phyloP scores from a whole-genome alignment of 2,329 filamentous ascomycete genomes.

The Pseudocercospora crystallina region DNA sequence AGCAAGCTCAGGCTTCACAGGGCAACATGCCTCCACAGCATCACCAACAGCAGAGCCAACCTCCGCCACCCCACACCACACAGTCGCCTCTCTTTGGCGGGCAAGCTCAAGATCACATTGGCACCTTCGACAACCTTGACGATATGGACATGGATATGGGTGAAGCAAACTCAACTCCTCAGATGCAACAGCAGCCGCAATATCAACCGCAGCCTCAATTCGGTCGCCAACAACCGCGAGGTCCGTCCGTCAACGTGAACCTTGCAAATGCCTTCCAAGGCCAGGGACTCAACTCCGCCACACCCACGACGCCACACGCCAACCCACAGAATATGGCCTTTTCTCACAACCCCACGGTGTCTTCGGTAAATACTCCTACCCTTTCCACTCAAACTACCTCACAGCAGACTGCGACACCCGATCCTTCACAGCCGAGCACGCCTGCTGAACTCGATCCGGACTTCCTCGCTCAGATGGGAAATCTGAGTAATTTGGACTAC shows the following conservation, averaged over 20 bases:
- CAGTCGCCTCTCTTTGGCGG: slow-evolving; percentile 35
- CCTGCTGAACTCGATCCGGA: slow-evolving; percentile 68
- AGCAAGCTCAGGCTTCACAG: slow-evolving; percentile 32
- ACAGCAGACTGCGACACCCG: slow-evolving; percentile 60
- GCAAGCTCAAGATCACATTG: slow-evolving; percentile 33
- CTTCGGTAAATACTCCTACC: slow-evolving; percentile 93
- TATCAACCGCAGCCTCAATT: slow-evolving; percentile 52
- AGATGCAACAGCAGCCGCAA: slow-evolving; percentile 40
- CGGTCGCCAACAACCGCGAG: slow-evolving; percentile 54
- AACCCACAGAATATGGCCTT: slow-evolving; percentile 66
- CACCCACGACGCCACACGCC: slow-evolving; percentile 79
- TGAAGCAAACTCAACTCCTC: slow-evolving; percentile 66
- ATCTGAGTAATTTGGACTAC: slow-evolving; percentile 37
- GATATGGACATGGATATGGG: slow-evolving; percentile 99
- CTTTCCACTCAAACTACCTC: slow-evolving; percentile 73
- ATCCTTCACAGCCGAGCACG: slow-evolving; percentile 68
- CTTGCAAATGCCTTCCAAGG: slow-evolving; percentile 67
- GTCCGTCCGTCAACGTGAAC: slow-evolving; percentile 76
- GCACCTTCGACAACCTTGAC: slow-evolving; percentile 64
- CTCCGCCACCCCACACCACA: slow-evolving; percentile 11
- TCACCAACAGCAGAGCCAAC: slow-evolving; percentile 19
- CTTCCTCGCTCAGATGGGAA: slow-evolving; percentile 38
- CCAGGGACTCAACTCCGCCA: slow-evolving; percentile 78
- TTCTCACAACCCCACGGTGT: slow-evolving; percentile 92
- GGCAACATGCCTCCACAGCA: slow-evolving; percentile 22